These are phyloP conservation scores for Tolypocladium sp. DNA, from an alignment of 2,329 filamentous ascomycete genomes.

Conservation along the genomic window DNA sequence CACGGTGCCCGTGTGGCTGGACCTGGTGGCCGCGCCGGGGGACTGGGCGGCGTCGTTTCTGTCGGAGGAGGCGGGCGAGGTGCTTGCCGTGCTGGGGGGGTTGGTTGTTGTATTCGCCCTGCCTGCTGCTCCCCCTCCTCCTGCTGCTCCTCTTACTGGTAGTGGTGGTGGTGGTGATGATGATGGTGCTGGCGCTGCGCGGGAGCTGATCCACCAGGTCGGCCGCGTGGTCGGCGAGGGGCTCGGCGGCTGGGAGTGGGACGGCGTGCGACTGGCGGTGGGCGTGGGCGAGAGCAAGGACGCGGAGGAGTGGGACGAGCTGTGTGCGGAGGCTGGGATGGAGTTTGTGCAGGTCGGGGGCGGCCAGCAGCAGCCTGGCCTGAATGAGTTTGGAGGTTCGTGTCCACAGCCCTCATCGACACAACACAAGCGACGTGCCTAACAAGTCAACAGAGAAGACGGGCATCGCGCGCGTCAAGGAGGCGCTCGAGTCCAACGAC, in stretches of 20 bases:
- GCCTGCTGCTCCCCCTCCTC: background rate
- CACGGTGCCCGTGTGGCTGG: constrained; percentile 57
- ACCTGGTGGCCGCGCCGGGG: constrained; percentile 40
- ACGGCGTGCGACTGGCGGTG: constrained; percentile 52
- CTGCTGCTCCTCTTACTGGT: too few relatives aligned
- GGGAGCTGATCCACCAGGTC: constrained; percentile 40
- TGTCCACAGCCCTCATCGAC: background rate
- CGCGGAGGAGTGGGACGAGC: constrained; percentile 52
- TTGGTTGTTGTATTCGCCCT: constrained; percentile 36
- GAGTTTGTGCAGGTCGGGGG: constrained; percentile 51
- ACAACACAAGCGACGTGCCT: background rate
- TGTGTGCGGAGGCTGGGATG: constrained; percentile 45
- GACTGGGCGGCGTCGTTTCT: constrained; percentile 54
- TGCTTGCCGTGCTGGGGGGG: constrained; percentile 50
- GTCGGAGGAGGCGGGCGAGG: constrained; percentile 51
- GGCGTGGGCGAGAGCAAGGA: constrained; percentile 39
- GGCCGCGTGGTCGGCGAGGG: constrained; percentile 46
- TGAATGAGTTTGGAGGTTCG: constrained; percentile 51
- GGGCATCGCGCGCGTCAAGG: constrained; percentile 47
- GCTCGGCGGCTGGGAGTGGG: constrained; percentile 54
- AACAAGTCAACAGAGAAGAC: constrained; percentile 36
- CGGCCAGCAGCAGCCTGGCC: constrained; percentile 23
- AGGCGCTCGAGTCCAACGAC: constrained; percentile 58
- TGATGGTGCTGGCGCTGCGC: constrained; percentile 12
- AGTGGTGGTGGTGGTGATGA: too few relatives aligned